Evolutionary conservation across 371 early-diverging fungal genomes (phyloP).

Genomic region (Haplosporangium sp.): DNA sequence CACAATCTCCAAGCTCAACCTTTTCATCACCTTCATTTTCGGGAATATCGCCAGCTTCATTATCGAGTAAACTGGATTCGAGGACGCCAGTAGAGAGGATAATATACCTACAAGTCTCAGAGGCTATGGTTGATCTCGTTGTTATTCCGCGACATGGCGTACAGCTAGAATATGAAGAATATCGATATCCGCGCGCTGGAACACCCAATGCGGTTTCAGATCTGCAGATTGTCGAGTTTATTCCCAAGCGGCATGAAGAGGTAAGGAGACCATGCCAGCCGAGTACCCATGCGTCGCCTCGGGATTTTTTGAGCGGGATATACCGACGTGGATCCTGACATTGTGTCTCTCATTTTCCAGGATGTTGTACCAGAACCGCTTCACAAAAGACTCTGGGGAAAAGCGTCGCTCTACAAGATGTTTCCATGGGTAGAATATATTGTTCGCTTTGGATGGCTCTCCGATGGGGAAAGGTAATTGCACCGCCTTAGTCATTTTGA

Average conservation of each 20-base stretch:
- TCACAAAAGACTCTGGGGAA: constrained; percentile 66
- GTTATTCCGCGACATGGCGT: constrained; percentile 63
- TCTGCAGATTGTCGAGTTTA: constrained; percentile 70
- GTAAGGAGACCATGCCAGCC: constrained; percentile 16
- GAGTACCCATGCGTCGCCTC: no score
- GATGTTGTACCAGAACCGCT: constrained; percentile 47
- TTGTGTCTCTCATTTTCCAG: constrained; percentile 11
- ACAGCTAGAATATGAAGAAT: constrained; percentile 59
- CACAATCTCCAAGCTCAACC: neutral
- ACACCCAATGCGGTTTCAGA: constrained; percentile 70
- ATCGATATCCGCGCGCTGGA: constrained; percentile 76
- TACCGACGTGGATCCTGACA: neutral
- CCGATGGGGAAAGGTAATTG: constrained; percentile 66
- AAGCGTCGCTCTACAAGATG: constrained; percentile 52
- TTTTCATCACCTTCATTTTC: constrained; percentile 8
- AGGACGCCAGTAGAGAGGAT: constrained; percentile 60
- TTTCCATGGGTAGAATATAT: constrained; percentile 87
- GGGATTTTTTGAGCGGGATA: no score
- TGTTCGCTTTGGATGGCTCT: constrained; percentile 81
- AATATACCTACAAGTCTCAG: constrained; percentile 73
- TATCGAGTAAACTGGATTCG: neutral
- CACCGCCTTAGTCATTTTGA: neutral
- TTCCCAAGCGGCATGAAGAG: constrained; percentile 44
- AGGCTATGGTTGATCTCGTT: constrained; percentile 68
- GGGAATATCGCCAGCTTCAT: constrained; percentile 6